These are phyloP conservation scores for Candolleomyces aberdarensis DNA, from an alignment of 768 basidiomycete species.

Conservation along the genomic window DNA sequence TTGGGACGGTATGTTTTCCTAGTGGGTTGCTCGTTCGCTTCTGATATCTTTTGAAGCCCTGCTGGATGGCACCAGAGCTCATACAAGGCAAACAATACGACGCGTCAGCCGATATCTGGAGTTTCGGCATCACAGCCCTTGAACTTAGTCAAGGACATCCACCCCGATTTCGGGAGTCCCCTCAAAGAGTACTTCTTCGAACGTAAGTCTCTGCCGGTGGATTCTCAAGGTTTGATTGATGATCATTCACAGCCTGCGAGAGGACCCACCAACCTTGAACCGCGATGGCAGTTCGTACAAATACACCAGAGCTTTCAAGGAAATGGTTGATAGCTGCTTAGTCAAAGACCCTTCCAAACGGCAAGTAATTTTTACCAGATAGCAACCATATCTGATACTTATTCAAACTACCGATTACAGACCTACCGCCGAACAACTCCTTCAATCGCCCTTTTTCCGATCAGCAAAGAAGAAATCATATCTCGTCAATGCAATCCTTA, in stretches of 20 bases:
- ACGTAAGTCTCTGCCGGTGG: constrained; percentile 41
- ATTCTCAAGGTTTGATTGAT: background rate
- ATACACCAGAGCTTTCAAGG: constrained; percentile 80
- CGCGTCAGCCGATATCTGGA: constrained; percentile 91
- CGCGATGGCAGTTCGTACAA: constrained; percentile 67
- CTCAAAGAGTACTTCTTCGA: constrained; percentile 70
- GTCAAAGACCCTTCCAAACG: constrained; percentile 80
- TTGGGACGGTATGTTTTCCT: constrained; percentile 67
- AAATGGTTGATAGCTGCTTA: constrained; percentile 79
- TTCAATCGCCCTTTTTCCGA: constrained; percentile 78
- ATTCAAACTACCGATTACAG: constrained; percentile 29
- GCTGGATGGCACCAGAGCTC: constrained; percentile 97
- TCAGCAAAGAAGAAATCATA: constrained; percentile 74
- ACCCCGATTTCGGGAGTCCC: constrained; percentile 74
- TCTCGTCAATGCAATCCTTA: constrained; percentile 73
- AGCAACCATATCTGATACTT: too few species aligned
- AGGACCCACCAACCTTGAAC: constrained; percentile 75
- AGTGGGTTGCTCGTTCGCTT: background rate
- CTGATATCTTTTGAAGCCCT: constrained; percentile 48
- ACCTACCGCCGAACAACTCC: constrained; percentile 74
- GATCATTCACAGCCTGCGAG: constrained; percentile 53
- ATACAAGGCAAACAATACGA: constrained; percentile 85
- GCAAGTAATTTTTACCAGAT: constrained; percentile 28
- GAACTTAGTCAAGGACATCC: constrained; percentile 87
- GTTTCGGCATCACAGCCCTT: constrained; percentile 91